Evolutionary conservation across 2,329 filamentous ascomycete genomes (phyloP).

Genomic region (Cryphonectria parasitica): DNA sequence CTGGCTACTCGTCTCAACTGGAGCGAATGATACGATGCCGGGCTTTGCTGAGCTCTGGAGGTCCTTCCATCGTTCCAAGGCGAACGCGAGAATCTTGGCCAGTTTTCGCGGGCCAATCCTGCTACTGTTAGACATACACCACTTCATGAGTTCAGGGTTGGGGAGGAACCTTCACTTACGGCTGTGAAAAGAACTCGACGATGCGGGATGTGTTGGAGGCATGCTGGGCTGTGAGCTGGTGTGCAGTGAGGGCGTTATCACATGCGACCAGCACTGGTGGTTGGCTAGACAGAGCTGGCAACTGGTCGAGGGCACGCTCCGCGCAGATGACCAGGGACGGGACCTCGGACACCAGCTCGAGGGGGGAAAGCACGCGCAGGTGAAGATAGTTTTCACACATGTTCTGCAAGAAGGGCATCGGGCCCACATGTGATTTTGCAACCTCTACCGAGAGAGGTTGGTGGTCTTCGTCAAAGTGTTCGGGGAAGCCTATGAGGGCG

Average conservation of each 20-base stretch:
- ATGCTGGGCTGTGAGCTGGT: conserved; percentile 4
- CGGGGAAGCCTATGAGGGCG: conserved; percentile 14
- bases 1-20: background rate
- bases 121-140: background rate
- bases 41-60: background rate
- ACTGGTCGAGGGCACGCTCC: conserved; percentile 11
- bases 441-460: background rate
- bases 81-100: conserved; percentile 8
- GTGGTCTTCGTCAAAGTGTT: conserved; percentile 3
- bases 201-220: conserved; percentile 1
- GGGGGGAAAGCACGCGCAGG: conserved; percentile 9
- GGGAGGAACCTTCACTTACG: conserved; percentile 14
- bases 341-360: conserved; percentile 1
- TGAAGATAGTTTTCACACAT: conserved; percentile 13
- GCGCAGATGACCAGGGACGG: conserved; percentile 21
- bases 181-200: conserved; percentile 26
- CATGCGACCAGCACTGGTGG: conserved; percentile 23
- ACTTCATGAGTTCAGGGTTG: background rate
- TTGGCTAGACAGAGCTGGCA: background rate
- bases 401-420: background rate
- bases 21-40: no score
- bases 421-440: background rate
- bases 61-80: background rate
- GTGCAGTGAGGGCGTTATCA: conserved; percentile 20
- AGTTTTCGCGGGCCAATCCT: conserved; percentile 16